Percentiles rank a stretch among this genome's conserved stretches.
Conservation (phyloP, 371 early-diverging fungal species). For the Rhizopus stolonifer region DNA sequence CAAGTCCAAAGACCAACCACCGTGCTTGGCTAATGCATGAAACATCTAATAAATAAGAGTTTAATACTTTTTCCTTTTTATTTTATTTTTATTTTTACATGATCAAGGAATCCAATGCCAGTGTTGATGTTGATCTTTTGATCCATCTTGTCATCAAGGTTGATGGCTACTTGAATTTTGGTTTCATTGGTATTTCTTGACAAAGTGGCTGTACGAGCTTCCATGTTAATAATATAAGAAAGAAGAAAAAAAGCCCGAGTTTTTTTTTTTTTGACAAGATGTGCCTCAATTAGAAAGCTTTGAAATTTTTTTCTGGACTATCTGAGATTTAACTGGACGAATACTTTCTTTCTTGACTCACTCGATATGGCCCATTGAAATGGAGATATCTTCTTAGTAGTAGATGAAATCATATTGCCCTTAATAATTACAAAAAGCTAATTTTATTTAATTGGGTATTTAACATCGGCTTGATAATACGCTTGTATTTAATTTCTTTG, state of each 20-base stretch:
- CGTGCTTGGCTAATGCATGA: constrained; percentile 94
- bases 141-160: constrained; percentile 54
- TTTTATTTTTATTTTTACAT: constrained; percentile 53
- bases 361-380: no score
- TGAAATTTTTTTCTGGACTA: no score
- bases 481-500: no score
- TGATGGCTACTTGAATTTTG: constrained; percentile 72
- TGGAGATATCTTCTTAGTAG: no score
- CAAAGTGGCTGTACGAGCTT: constrained; percentile 61
- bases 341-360: no score
- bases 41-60: constrained; percentile 71
- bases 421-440: no score
- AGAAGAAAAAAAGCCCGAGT: not conserved
- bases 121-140: constrained; percentile 81
- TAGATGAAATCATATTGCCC: no score
- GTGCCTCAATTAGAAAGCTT: no score
- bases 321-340: no score
- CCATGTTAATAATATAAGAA: constrained; percentile 3
- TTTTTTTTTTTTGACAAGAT: no score
- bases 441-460: no score
- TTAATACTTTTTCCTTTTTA: not conserved
- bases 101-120: constrained; percentile 97
- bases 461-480: no score
- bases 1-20: constrained; percentile 82
- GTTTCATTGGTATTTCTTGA: constrained; percentile 94